phyloP scores from a whole-genome alignment of 306 rosid species.

The Cucurbita moschata region DNA sequence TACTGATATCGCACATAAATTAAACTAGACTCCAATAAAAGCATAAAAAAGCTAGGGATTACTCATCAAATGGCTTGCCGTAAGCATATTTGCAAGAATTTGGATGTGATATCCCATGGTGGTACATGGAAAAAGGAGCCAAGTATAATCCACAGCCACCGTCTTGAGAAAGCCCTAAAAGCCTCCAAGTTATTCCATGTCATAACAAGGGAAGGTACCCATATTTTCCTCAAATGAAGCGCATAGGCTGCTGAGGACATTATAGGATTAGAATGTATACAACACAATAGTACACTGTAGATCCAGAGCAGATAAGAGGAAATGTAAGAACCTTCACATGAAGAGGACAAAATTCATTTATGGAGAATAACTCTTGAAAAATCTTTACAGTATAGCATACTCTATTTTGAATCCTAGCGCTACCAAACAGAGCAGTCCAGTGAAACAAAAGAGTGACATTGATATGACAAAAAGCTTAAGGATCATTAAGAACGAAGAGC shows the following conservation, averaged over 20 bases:
- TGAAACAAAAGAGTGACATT: background rate
- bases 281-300: background rate
- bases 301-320: background rate
- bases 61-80: conserved; percentile 2
- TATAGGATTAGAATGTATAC: background rate
- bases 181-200: background rate
- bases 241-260: conserved; percentile 9
- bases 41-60: background rate
- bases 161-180: background rate
- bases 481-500: background rate
- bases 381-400: background rate
- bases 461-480: background rate
- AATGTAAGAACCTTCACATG: background rate
- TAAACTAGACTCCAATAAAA: background rate
- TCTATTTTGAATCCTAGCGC: background rate
- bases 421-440: background rate
- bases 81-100: background rate
- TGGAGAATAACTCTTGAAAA: background rate
- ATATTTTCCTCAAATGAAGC: background rate
- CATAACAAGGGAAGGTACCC: background rate
- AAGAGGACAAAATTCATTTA: background rate
- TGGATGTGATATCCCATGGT: background rate
- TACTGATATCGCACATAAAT: background rate
- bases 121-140: background rate
- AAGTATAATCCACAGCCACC: background rate